Conservation (phyloP, 129 eudicot species). For the Flaveria trinervia region DNA sequence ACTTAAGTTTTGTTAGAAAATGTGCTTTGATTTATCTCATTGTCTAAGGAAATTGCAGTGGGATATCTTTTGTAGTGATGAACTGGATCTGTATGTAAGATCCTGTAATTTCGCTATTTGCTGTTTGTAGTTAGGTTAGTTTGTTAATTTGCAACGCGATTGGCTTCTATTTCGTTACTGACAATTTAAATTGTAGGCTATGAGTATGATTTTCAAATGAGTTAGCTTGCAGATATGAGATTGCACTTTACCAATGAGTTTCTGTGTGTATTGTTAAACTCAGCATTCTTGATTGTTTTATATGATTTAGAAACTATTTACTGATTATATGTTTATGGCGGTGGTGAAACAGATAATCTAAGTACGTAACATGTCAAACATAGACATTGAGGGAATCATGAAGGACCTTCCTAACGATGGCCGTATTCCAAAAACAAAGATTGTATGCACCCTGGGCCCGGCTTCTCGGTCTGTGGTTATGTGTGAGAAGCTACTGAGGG, state of each 20-base stretch:
- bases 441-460: conserved; percentile 88
- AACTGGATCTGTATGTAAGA: neutral
- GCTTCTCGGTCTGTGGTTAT: conserved; percentile 79
- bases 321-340: conserved; percentile 12
- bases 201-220: neutral
- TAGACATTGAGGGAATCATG: conserved; percentile 83
- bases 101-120: conserved; percentile 8
- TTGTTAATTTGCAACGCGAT: neutral
- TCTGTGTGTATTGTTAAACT: neutral
- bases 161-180: neutral
- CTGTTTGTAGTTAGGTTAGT: neutral
- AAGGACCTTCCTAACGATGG: conserved; percentile 69
- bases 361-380: conserved; percentile 60
- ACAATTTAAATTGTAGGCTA: neutral
- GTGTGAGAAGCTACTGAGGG: conserved; percentile 83
- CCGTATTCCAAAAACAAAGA: conserved; percentile 75
- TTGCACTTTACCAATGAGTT: too few relatives aligned
- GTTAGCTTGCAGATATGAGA: too few relatives aligned
- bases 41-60: neutral
- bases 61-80: neutral
- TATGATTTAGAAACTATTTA: conserved; percentile 5
- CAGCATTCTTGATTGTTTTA: neutral
- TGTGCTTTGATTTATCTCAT: neutral
- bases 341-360: conserved; percentile 26
- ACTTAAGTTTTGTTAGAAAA: neutral